Evolutionary conservation across 169 alveolate genomes (phyloP).

Genomic region (Eimeria brunetti): DNA sequence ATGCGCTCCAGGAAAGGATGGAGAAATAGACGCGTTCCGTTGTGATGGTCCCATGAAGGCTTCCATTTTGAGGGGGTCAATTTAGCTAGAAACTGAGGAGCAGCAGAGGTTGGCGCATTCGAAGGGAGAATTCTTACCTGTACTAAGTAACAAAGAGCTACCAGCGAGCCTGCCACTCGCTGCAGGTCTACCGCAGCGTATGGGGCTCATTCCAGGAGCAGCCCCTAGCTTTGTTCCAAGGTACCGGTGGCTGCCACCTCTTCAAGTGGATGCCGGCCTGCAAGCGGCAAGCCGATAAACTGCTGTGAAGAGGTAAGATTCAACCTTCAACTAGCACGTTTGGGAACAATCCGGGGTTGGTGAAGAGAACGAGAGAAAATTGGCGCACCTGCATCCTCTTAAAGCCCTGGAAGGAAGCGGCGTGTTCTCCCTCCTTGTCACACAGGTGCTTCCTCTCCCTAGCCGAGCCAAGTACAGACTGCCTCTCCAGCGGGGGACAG

Average conservation of each 20-base stretch:
- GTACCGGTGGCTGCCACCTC: background rate
- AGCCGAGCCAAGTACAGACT: too few relatives aligned
- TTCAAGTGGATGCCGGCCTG: too few relatives aligned
- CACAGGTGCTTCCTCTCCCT: too few relatives aligned
- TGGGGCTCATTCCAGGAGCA: background rate
- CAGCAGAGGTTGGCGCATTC: background rate
- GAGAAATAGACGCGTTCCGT: background rate
- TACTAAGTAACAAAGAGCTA: background rate
- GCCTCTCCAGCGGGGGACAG: too few relatives aligned
- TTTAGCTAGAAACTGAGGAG: background rate
- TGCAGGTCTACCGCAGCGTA: background rate
- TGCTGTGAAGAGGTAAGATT: background rate
- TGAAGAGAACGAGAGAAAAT: background rate
- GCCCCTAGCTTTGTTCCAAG: background rate
- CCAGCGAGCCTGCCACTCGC: background rate
- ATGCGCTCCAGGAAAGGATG: background rate
- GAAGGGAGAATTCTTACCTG: background rate
- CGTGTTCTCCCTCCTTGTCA: too few relatives aligned
- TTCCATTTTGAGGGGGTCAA: background rate
- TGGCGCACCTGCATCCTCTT: background rate
- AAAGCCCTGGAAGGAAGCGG: too few relatives aligned
- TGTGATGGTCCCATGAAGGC: background rate
- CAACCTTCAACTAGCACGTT: background rate
- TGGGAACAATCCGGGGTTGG: background rate
- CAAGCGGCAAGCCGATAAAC: background rate